phyloP scores from a whole-genome alignment of 2,329 filamentous ascomycete species.

The Colletotrichum shisoi region DNA sequence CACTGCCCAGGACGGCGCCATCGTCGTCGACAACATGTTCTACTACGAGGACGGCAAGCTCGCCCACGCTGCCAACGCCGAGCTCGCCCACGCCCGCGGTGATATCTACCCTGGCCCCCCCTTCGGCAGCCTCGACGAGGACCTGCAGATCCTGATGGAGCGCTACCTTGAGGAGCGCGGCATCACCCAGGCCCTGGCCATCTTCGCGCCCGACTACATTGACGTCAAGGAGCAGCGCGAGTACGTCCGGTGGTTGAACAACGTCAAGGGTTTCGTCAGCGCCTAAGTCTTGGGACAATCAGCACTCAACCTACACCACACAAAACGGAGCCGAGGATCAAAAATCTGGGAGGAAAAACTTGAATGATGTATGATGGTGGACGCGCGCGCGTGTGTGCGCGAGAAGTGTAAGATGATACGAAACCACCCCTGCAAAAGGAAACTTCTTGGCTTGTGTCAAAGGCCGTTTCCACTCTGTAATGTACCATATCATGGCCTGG shows the following conservation, averaged over 20 bases:
- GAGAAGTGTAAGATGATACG: slow-evolving; percentile 37
- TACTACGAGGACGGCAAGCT: slow-evolving; percentile 82
- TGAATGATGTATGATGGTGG: slow-evolving; percentile 37
- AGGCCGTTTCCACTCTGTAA: slow-evolving; percentile 39
- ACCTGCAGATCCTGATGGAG: slow-evolving; percentile 91
- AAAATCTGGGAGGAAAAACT: slow-evolving; percentile 17
- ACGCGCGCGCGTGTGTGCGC: slow-evolving; percentile 1
- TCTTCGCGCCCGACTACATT: slow-evolving; percentile 95
- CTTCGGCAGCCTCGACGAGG: slow-evolving; percentile 93
- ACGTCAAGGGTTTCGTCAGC: slow-evolving; percentile 85
- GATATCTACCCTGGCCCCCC: slow-evolving; percentile 88
- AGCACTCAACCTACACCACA: neutral
- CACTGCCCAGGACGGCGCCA: slow-evolving; percentile 81
- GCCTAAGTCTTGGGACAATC: slow-evolving; percentile 56
- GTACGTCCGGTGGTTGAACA: slow-evolving; percentile 88
- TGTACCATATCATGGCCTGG: slow-evolving; percentile 40
- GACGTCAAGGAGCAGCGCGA: slow-evolving; percentile 99
- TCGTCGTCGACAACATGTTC: slow-evolving; percentile 89
- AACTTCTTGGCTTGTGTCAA: slow-evolving; percentile 37
- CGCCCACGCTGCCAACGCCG: slow-evolving; percentile 77
- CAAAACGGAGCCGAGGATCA: neutral
- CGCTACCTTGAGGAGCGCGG: slow-evolving; percentile 94
- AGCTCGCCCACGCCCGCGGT: slow-evolving; percentile 78
- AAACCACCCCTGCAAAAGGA: slow-evolving; percentile 19
- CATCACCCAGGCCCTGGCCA: slow-evolving; percentile 82